These are phyloP conservation scores for Podospora tetraspora DNA, from an alignment of 495 filamentous ascomycete species.

Conservation along the genomic window DNA sequence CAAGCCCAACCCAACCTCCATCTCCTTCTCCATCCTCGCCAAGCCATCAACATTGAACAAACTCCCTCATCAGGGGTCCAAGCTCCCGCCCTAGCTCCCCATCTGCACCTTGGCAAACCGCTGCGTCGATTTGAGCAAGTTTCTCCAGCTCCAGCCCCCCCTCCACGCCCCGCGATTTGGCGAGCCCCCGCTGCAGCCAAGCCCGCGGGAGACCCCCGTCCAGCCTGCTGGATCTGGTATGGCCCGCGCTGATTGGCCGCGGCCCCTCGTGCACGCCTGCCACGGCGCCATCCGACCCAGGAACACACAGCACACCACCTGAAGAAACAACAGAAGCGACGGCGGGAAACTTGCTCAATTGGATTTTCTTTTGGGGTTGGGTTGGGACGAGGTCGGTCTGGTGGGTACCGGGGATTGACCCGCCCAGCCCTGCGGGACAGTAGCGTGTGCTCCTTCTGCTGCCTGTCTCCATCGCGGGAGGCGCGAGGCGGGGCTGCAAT, in stretches of 20 bases:
- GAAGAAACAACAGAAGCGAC: neutral
- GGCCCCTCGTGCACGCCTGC: neutral
- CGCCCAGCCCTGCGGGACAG: neutral
- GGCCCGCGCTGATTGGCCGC: neutral
- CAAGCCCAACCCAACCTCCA: neutral
- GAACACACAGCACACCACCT: neutral
- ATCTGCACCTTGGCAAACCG: neutral
- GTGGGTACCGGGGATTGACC: neutral
- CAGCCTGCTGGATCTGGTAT: neutral
- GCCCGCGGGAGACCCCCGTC: neutral
- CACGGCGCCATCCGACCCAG: neutral
- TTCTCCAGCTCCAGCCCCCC: slow-evolving; percentile 15
- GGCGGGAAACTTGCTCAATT: slow-evolving; percentile 23
- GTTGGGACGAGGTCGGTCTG: neutral
- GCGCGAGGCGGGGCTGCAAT: neutral
- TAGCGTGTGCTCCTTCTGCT: neutral
- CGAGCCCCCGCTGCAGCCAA: slow-evolving; percentile 3
- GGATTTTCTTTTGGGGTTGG: neutral
- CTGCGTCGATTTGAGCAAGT: slow-evolving; percentile 32
- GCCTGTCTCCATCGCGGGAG: no score
- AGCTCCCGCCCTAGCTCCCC: neutral
- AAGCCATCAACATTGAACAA: neutral
- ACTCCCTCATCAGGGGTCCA: neutral
- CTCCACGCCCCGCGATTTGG: neutral
- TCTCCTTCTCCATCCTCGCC: neutral